These are phyloP conservation scores for Chytridium lagenaria DNA, from an alignment of 371 early-diverging fungal genomes.

Conservation along the genomic window DNA sequence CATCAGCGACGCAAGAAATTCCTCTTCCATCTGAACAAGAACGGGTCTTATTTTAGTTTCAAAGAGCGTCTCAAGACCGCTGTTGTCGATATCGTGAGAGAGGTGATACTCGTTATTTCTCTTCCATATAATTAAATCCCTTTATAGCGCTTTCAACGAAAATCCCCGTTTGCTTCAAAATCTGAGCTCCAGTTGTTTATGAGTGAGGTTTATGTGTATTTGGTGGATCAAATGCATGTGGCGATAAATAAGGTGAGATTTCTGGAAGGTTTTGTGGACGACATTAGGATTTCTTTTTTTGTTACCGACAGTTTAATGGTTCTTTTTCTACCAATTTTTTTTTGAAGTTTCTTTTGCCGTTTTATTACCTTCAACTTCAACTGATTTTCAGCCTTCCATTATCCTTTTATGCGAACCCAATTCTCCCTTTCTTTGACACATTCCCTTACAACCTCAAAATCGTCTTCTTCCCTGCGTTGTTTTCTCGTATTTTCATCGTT, in stretches of 20 bases:
- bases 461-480: too few relatives aligned
- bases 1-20: constrained; percentile 51
- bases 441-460: too few relatives aligned
- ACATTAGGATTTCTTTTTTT: too few relatives aligned
- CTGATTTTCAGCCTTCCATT: too few relatives aligned
- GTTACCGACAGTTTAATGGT: too few relatives aligned
- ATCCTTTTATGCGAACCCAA: too few relatives aligned
- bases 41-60: constrained; percentile 58
- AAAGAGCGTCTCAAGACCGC: constrained; percentile 61
- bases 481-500: too few relatives aligned
- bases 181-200: constrained; percentile 58
- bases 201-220: constrained; percentile 59
- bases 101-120: constrained; percentile 33
- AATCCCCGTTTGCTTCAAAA: constrained; percentile 51
- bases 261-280: too few relatives aligned
- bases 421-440: too few relatives aligned
- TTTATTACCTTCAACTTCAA: too few relatives aligned
- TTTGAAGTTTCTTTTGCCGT: too few relatives aligned
- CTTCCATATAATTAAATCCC: background rate
- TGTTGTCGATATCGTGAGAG: constrained; percentile 58
- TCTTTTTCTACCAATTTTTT: too few relatives aligned
- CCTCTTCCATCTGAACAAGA: constrained; percentile 59
- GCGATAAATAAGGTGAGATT: constrained; percentile 47
- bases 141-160: constrained; percentile 49
- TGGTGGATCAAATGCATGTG: constrained; percentile 60